phyloP scores from a whole-genome alignment of 352 stramenopile genomes.

The Chrysophaeum taylorii region DNA sequence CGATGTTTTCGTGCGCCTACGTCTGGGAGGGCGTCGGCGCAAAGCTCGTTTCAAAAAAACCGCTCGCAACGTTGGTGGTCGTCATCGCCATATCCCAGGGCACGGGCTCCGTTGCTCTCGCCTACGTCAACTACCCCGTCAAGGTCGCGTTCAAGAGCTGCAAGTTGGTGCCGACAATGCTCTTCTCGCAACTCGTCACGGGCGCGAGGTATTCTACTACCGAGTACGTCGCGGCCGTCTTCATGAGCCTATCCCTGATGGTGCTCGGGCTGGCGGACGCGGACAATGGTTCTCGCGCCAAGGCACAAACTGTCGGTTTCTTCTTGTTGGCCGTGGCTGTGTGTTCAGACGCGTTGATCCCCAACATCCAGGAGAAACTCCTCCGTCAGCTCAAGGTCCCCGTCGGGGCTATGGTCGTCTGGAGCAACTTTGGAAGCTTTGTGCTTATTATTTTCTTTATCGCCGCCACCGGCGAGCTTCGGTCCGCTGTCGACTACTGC shows the following conservation, averaged over 20 bases:
- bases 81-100: slow-evolving; percentile 32
- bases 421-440: slow-evolving; percentile 33
- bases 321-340: slow-evolving; percentile 28
- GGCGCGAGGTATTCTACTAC: slow-evolving; percentile 23
- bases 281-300: slow-evolving; percentile 12
- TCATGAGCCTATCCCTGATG: slow-evolving; percentile 33
- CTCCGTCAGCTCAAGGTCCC: slow-evolving; percentile 29
- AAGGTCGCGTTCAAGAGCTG: slow-evolving; percentile 41
- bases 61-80: slow-evolving; percentile 25
- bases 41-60: neutral
- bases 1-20: slow-evolving; percentile 23
- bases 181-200: slow-evolving; percentile 26
- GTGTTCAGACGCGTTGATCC: slow-evolving; percentile 33
- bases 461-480: slow-evolving; percentile 27
- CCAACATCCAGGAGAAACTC: slow-evolving; percentile 37
- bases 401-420: slow-evolving; percentile 32
- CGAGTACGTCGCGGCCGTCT: slow-evolving; percentile 31
- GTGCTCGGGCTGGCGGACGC: slow-evolving; percentile 31
- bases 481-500: slow-evolving; percentile 24
- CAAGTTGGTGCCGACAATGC: slow-evolving; percentile 37
- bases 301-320: slow-evolving; percentile 25
- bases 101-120: slow-evolving; percentile 31
- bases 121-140: slow-evolving; percentile 34
- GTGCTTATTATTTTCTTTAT: slow-evolving; percentile 29
- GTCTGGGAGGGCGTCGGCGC: neutral